Evolutionary conservation across 2,329 filamentous ascomycete genomes (phyloP), one percentile per base, ranked within the genome.

Genomic region (Phyllosticta paracitricarpa): DNA sequence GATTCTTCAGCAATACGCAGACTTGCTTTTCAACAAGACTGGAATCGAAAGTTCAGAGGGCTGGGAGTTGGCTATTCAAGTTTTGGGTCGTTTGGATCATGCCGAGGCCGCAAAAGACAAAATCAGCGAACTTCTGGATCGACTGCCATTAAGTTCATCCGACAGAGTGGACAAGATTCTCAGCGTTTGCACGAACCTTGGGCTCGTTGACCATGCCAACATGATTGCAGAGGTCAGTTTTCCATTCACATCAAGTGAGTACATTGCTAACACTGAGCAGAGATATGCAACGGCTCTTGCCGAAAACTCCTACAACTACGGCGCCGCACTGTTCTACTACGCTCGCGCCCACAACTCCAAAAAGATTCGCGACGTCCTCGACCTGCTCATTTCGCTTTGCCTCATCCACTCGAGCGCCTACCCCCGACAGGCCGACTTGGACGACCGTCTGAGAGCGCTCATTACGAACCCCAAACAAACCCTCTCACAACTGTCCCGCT

Each of bases 241-340:
- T 19, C 48, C 25, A 17, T 28, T 28, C n/a, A n/a, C 3, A 33
- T 6, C 19, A 3, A 17, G 7, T 25, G 7, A 10, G 3, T 54
- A 56, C 14, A 17, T 3, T 1, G 26, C 12, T 56, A 56, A 56
- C n/a, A 26, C 56, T 25, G 22, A 28, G 30, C 68, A 96, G 89
- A 86, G 88, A 65, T 97, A 91, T 71, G 93, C 91, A 62, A 87
- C 96, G 65, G 81, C 86, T 56, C 81, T 96, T 51, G 84, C 86
- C 10, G 81, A 85, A 63, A 83, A 84, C 52, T 88, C 88, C 0
- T 84, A 89, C 67, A 84, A 88, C 60, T 97, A 93, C 67, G 93
- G 93, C 59, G 85, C 93, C 65, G 89, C 91, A 0, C 81, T 97
- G 22, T 87, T 94, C 76, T 97, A 95, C 78, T 97, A 94, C 72